These are phyloP conservation scores for Suillus plorans DNA, from an alignment of 768 basidiomycete species.

Conservation along the genomic window DNA sequence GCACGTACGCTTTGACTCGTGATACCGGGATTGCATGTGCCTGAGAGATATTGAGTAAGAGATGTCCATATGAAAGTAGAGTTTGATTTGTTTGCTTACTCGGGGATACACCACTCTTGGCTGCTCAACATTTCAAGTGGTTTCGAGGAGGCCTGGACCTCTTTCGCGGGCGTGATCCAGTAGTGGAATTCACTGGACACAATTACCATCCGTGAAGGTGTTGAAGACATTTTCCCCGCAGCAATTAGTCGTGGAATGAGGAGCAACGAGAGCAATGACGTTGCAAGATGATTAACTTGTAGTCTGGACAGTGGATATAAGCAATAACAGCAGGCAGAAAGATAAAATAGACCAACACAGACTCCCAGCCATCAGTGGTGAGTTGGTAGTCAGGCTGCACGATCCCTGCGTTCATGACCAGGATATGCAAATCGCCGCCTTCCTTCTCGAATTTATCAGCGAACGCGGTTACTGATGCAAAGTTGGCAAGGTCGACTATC, in stretches of 20 bases:
- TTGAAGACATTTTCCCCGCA: conserved; percentile 23
- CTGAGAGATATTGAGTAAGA: conserved; percentile 7
- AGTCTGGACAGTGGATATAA: conserved; percentile 20
- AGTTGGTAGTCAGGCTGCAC: conserved; percentile 10
- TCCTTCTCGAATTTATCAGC: conserved; percentile 22
- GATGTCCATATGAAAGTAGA: too few species aligned
- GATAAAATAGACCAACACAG: conserved; percentile 27
- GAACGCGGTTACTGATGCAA: not conserved
- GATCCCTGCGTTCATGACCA: conserved; percentile 45
- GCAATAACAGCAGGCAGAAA: not conserved
- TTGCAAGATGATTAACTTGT: conserved; percentile 36
- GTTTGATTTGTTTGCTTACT: conserved; percentile 13
- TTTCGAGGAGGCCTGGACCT: conserved; percentile 18
- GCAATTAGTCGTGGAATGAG: conserved; percentile 31
- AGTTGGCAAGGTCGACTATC: too few species aligned
- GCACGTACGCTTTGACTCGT: conserved; percentile 25
- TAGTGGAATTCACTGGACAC: conserved; percentile 32
- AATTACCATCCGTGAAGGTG: conserved; percentile 28
- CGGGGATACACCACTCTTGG: conserved; percentile 17
- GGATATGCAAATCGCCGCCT: conserved; percentile 29
- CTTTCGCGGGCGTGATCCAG: conserved; percentile 15
- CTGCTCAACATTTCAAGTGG: conserved; percentile 26
- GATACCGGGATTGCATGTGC: conserved; percentile 21
- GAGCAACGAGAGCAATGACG: conserved; percentile 29
- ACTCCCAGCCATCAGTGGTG: conserved; percentile 48